phyloP scores from a whole-genome alignment of 2,329 filamentous ascomycete genomes.

The Elsinoe australis region DNA sequence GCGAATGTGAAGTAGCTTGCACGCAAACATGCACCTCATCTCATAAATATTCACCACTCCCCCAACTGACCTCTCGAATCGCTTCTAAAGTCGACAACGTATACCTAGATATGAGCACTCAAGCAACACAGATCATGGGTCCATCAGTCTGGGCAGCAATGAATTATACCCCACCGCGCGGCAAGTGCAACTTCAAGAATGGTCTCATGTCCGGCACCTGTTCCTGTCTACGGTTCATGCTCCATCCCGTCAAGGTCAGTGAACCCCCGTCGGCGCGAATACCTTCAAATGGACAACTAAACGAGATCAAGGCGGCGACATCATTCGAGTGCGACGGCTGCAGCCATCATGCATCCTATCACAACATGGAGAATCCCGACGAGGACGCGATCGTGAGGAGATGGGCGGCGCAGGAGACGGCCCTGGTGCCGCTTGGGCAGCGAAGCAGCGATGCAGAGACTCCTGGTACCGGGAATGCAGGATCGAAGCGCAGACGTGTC shows the following conservation, averaged over 20 bases:
- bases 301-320: conserved; percentile 34
- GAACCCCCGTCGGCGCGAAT: not conserved
- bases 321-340: conserved; percentile 52
- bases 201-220: conserved; percentile 41
- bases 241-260: conserved; percentile 47
- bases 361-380: conserved; percentile 45
- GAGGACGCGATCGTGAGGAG: conserved; percentile 42
- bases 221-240: conserved; percentile 50
- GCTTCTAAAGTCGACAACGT: too few species aligned
- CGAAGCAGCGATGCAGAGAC: not conserved
- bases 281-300: not conserved
- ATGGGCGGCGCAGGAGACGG: conserved; percentile 35
- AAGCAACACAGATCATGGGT: not conserved
- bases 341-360: conserved; percentile 48
- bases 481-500: conserved; percentile 18
- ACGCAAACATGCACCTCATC: too few species aligned
- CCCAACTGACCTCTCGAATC: too few species aligned
- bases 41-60: too few species aligned
- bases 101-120: too few species aligned
- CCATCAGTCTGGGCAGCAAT: conserved; percentile 44
- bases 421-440: not conserved
- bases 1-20: too few species aligned
- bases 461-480: not conserved
- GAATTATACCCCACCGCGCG: conserved; percentile 45
- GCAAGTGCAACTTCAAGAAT: conserved; percentile 44